These are phyloP conservation scores for Streptanthus diversifolius DNA, from an alignment of 345 rosid species.

Conservation along the genomic window DNA sequence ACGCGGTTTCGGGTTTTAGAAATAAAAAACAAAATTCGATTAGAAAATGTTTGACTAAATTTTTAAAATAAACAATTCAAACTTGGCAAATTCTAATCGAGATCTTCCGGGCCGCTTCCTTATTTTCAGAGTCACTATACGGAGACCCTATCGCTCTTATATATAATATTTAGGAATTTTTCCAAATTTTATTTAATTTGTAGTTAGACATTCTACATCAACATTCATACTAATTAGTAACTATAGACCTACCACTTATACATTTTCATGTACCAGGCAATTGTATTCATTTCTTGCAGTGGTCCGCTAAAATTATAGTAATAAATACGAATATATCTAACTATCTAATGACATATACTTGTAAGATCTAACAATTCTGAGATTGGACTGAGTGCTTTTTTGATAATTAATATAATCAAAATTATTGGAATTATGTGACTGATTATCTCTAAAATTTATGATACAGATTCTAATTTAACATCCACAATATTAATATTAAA, in stretches of 20 bases:
- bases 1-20: conserved; percentile 26
- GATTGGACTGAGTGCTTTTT: neutral
- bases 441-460: too few relatives aligned
- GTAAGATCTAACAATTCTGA: neutral
- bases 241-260: neutral
- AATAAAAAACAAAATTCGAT: neutral
- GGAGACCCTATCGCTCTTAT: neutral
- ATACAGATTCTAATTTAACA: too few relatives aligned
- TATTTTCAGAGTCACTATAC: neutral
- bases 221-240: neutral
- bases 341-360: neutral
- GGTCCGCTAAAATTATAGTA: neutral
- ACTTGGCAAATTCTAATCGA: neutral
- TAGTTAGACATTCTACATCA: neutral
- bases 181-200: neutral
- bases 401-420: too few relatives aligned
- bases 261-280: neutral
- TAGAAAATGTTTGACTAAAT: neutral
- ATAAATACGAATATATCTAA: neutral
- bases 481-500: too few relatives aligned
- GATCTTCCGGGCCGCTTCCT: conserved; percentile 17
- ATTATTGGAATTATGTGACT: too few relatives aligned
- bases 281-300: neutral
- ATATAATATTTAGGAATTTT: neutral
- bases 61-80: neutral